Evolutionary conservation across 257 asterid species (phyloP).

Genomic region (Solanum pennellii): DNA sequence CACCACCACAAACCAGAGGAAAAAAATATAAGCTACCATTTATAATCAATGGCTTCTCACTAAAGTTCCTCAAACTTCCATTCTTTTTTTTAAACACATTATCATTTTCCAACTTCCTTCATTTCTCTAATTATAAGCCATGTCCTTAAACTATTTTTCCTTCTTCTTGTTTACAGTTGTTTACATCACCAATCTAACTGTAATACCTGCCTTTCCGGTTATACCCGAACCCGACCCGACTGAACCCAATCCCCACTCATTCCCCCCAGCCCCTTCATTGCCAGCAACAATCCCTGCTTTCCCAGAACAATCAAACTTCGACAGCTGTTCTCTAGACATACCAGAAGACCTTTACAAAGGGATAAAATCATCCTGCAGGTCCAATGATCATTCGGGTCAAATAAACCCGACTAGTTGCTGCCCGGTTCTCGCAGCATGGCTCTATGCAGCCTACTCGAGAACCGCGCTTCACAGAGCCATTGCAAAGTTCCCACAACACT

Average conservation of each 20-base stretch:
- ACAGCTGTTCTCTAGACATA: constrained; percentile 58
- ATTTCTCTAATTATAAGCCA: neutral
- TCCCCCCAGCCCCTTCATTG: constrained; percentile 7
- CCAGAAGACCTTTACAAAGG: constrained; percentile 90
- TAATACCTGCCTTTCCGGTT: neutral
- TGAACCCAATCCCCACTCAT: constrained; percentile 3
- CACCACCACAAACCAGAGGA: neutral
- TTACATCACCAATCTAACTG: neutral
- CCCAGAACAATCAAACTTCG: constrained; percentile 56
- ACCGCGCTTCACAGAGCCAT: constrained; percentile 32
- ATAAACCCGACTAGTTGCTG: constrained; percentile 79
- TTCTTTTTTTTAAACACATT: neutral
- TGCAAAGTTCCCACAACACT: constrained; percentile 25
- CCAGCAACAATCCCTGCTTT: constrained; percentile 66
- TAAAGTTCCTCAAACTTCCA: neutral
- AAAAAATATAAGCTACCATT: neutral
- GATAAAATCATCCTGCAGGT: constrained; percentile 70
- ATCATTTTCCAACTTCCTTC: neutral
- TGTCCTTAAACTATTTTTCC: neutral
- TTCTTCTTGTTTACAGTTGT: neutral
- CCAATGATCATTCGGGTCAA: constrained; percentile 17
- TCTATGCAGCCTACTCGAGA: constrained; percentile 83
- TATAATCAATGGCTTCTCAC: neutral
- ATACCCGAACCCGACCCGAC: neutral
- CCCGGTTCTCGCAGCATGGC: constrained; percentile 97